Base-by-base conservation (phyloP, 2,329 filamentous ascomycete genomes). In the Rhynchosporium agropyri region DNA sequence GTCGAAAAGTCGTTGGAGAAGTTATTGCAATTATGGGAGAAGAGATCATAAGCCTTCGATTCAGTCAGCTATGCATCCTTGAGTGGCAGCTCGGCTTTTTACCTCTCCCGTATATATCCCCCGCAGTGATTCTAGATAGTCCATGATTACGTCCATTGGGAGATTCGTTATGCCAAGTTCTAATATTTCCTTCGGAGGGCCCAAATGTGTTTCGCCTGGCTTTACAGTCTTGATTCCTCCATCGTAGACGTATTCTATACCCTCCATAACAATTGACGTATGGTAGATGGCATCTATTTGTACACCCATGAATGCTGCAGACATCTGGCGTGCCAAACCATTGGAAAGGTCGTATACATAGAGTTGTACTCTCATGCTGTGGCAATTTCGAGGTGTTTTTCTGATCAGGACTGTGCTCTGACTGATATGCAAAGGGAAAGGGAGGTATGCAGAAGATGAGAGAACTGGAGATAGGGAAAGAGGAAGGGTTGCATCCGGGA, bases 21-120 rank as follows among this genome's bases (percentile, higher is more conserved):
- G 76, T 97, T 97, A 79, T 98, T 99, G 80, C 94, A 98, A 74
- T 99, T 99, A 77, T 97, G 92, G 70, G 79, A 91, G 75, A 84
- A 97, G 4, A 97, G 79, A 73, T 97, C 92, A 73, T 98, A 98
- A 0, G 91, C 90, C 85, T 42, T 26, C 62, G 20, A 20, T 9
- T 43, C 4, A 43, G 43, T 46, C 26, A 46, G 43, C 6, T 20
- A 20, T 26, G 7, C 20, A 5, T 26, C 8, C 57, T 12, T 28
- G 10, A 53, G 9, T 26, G 20, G 51, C 48, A 29, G 55, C 26
- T 31, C 1, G 43, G n/a, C 10, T 9, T 46, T n/a, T 56, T 76
- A 89, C 89, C 79, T 92, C 87, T 8, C 89, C 80, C 0, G 92
- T 96, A 73, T 96, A 99, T 10, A 96, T 88, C 0, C 88, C 81